These are phyloP conservation scores for Aspergillus fijiensis DNA, from an alignment of 2,329 filamentous ascomycete genomes.

Conservation along the genomic window DNA sequence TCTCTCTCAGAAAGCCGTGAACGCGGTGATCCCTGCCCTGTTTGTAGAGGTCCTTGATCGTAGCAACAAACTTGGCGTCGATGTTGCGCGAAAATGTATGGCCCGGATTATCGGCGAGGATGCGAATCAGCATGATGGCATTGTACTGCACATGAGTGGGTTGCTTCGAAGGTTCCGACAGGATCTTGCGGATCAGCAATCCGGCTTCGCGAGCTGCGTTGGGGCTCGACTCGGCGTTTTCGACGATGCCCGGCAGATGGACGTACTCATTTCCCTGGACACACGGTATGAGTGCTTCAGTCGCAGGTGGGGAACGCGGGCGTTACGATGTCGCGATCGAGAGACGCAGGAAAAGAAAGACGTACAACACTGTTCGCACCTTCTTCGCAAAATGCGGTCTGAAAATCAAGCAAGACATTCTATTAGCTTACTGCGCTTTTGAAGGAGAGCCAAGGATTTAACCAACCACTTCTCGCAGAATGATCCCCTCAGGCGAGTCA, in stretches of 20 bases:
- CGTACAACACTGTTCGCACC: constrained; percentile 57
- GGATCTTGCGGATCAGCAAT: constrained; percentile 74
- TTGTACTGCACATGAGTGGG: constrained; percentile 84
- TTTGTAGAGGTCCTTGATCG: constrained; percentile 72
- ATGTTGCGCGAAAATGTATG: constrained; percentile 86
- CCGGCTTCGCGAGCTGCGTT: constrained; percentile 79
- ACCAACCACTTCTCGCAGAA: constrained; percentile 45
- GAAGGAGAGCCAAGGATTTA: not conserved
- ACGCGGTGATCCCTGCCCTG: constrained; percentile 71
- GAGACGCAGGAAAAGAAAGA: not conserved
- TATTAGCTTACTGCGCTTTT: constrained; percentile 3
- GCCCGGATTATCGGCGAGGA: constrained; percentile 88
- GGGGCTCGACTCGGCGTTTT: constrained; percentile 89
- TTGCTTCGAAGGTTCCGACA: constrained; percentile 67
- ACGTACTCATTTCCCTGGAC: constrained; percentile 81
- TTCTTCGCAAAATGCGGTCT: constrained; percentile 81
- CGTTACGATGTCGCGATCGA: not conserved
- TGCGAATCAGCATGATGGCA: constrained; percentile 90
- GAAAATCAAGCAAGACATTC: not conserved
- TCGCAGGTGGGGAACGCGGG: not conserved
- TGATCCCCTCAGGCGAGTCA: constrained; percentile 41
- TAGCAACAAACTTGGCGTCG: constrained; percentile 78
- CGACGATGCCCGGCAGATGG: constrained; percentile 89
- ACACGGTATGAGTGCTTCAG: not conserved
- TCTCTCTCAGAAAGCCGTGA: constrained; percentile 83